A percentile compares a stretch with the other conserved stretches of the same genome.
These are phyloP conservation scores for Syzygium aqueum DNA, from an alignment of 345 rosid genomes.

Conservation along the genomic window DNA sequence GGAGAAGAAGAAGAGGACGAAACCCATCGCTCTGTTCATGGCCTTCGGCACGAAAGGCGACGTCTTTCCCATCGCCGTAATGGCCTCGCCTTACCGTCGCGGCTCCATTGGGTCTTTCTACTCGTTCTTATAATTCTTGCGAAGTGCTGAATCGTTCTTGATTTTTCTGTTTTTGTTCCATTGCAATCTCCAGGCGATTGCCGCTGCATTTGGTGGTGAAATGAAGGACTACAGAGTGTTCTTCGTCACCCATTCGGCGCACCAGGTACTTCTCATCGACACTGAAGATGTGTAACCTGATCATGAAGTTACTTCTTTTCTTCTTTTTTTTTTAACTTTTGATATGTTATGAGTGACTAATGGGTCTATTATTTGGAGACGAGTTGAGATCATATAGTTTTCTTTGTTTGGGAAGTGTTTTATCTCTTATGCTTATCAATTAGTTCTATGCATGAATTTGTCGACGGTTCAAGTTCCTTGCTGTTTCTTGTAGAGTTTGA, in stretches of 20 bases:
- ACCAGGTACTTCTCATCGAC: slow-evolving; percentile 33
- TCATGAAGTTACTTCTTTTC: neutral
- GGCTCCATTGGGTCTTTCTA: neutral
- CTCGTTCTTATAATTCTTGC: neutral
- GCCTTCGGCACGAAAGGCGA: slow-evolving; percentile 89
- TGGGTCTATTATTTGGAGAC: neutral
- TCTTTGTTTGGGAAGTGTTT: neutral
- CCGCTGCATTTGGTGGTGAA: slow-evolving; percentile 63
- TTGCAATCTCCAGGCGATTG: slow-evolving; percentile 48
- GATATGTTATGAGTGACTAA: neutral
- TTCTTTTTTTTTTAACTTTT: neutral
- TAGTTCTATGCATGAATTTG: neutral
- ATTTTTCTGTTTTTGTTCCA: neutral
- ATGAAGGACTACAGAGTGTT: slow-evolving; percentile 41
- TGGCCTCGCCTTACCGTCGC: neutral
- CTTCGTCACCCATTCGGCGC: slow-evolving; percentile 70
- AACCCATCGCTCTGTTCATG: slow-evolving; percentile 58
- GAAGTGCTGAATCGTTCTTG: neutral
- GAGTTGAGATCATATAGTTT: neutral
- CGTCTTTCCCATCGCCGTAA: slow-evolving; percentile 72
- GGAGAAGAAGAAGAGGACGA: slow-evolving; percentile 3
- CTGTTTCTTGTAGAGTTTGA: slow-evolving; percentile 34
- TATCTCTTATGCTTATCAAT: neutral
- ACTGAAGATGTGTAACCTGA: no score
- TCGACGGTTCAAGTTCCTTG: neutral